Base-by-base conservation (phyloP, 2,329 filamentous ascomycete genomes). In the Cadophora malorum region DNA sequence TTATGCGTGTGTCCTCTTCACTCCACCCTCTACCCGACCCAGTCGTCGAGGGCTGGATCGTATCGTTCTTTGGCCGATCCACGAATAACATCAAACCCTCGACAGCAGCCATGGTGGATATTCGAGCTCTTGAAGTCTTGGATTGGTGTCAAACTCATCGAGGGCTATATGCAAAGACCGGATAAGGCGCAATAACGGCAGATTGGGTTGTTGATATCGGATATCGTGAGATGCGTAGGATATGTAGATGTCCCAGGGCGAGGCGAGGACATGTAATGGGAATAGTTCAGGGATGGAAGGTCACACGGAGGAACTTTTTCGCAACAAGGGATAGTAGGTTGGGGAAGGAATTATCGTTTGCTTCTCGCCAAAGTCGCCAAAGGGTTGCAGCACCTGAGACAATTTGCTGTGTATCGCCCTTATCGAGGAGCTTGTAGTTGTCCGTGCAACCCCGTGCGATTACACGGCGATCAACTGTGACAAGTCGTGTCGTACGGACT, bases 21-120 rank as follows among this genome's bases (percentile, higher is more conserved):
- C 76, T 79, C 81, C 76, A 81, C 75, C 33, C 28, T 31, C 52
- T 59, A 59, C 33, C 56, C 56, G 45, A 59, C 56, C 77, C 79
- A 81, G 76, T 82, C 79, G 73, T 82, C 79, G 73, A 78, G 75
- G 69, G 79, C 79, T 68, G 80, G 79, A 74, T 81, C 76, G 74
- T 79, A 81, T 73, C 79, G 79, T 70, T 79, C 78, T 74, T 78
- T 79, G 71, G 79, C 76, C 68, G 78, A 78, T 76, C 76, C 75
- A 69, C 78, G 79, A 71, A 79, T 74, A 73, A 79, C 74, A 73
- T 77, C 75, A 77, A 79, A 78, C 80, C 79, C 77, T 78, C 78
- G 71, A 79, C 77, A 74, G 79, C 78, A 76, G 82, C 81, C 83
- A 84, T 84, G 76, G 73, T 79, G 77, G 67, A 70, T 72, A 31